These are phyloP conservation scores for Cyathus pygmaeus DNA, from an alignment of 1,284 basidiomycete genomes.

Conservation along the genomic window DNA sequence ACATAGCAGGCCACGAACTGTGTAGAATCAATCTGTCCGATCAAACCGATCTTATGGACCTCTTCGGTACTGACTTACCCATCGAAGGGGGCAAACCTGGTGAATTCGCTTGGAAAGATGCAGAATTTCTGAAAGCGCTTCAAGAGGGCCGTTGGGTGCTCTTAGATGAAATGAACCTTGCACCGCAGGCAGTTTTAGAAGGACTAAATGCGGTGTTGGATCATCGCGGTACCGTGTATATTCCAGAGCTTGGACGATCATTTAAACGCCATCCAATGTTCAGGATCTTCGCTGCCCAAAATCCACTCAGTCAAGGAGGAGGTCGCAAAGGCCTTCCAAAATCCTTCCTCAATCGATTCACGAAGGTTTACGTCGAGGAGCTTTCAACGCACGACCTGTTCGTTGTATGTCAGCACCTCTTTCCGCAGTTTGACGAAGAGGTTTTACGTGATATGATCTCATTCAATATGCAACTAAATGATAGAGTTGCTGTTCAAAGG, in stretches of 20 bases:
- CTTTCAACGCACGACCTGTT: conserved; percentile 84
- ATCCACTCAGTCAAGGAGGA: conserved; percentile 95
- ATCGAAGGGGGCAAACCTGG: conserved; percentile 92
- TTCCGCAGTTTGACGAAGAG: conserved; percentile 67
- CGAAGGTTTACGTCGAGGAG: conserved; percentile 94
- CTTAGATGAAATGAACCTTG: conserved; percentile 98
- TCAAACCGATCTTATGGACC: conserved; percentile 96
- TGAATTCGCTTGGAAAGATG: conserved; percentile 97
- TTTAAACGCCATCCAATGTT: conserved; percentile 93
- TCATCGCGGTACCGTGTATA: conserved; percentile 94
- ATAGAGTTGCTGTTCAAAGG: conserved; percentile 74
- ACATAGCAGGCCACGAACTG: conserved; percentile 80
- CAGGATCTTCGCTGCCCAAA: conserved; percentile 98
- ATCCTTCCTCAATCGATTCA: conserved; percentile 98
- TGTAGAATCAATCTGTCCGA: conserved; percentile 99
- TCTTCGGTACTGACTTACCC: conserved; percentile 97
- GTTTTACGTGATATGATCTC: conserved; percentile 82
- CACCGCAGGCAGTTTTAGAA: conserved; percentile 95
- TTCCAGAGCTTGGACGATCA: conserved; percentile 93
- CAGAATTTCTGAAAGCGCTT: conserved; percentile 93
- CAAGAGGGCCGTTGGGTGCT: conserved; percentile 96
- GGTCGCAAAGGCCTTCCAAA: conserved; percentile 97
- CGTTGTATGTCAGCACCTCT: conserved; percentile 82
- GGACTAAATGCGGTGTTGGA: conserved; percentile 97
- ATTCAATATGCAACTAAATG: conserved; percentile 83